A percentile compares a stretch with the other conserved stretches of the same genome.
Evolutionary conservation across 345 rosid species (phyloP).

Genomic region (Linum trigynum): DNA sequence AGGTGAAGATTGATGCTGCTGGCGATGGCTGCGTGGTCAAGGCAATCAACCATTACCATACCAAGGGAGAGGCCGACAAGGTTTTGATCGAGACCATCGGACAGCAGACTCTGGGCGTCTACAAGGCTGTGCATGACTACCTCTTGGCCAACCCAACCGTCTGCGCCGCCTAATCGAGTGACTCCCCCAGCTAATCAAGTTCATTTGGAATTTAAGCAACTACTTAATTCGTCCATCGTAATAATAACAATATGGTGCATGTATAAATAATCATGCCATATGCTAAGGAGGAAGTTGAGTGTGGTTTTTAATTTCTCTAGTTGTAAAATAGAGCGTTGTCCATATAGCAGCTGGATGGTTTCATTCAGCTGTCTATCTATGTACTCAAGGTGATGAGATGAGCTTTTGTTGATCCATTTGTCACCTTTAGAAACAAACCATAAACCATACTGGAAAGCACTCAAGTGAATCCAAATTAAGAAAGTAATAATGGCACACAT

Average conservation of each 20-base stretch:
- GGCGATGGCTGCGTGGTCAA: not conserved
- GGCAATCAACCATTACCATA: not conserved
- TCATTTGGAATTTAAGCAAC: not conserved
- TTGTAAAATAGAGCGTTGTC: too few species aligned
- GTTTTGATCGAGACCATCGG: not conserved
- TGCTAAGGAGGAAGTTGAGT: too few species aligned
- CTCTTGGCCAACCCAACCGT: not conserved
- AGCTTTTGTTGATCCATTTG: too few species aligned
- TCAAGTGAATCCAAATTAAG: too few species aligned
- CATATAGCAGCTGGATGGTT: too few species aligned
- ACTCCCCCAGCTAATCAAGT: not conserved
- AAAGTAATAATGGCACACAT: too few species aligned
- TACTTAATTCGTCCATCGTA: not conserved
- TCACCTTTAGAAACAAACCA: too few species aligned
- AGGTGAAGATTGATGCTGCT: not conserved
- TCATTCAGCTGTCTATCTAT: too few species aligned
- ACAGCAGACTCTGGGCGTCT: not conserved
- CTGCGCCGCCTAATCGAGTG: not conserved
- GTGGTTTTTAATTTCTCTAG: too few species aligned
- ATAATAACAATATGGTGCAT: not conserved
- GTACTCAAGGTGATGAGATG: too few species aligned
- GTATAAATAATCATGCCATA: too few species aligned
- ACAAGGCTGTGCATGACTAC: not conserved
- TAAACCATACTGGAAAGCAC: too few species aligned
- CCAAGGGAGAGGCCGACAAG: not conserved